Evolutionary conservation across 352 stramenopile species (phyloP), one percentile per base, ranked within the genome.

Genomic region (Pythium vanterpoolii): DNA sequence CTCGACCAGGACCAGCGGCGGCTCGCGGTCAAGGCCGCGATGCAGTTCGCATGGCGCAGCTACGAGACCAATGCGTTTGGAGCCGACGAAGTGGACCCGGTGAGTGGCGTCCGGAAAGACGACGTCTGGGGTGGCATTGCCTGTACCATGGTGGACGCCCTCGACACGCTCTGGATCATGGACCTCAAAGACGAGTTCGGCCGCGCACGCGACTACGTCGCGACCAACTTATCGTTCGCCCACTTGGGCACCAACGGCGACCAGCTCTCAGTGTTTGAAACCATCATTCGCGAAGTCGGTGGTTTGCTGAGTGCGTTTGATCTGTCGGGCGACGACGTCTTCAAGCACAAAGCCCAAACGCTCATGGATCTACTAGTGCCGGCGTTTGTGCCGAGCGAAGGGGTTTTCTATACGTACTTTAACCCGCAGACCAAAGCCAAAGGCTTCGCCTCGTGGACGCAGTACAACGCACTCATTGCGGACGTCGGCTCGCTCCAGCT

Each of bases 81-180:
- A 16, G 87, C 71, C 16, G 97, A 99, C 73, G 97, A 99, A 76
- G 64, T 99, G 23, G 79, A 84, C 34, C 96, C 96, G 0, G 68
- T 90, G 43, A 81, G 74, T 21, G 77, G 79, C 30, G 56, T 33
- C 31, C 79, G 84, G 33, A 66, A 64, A 16, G 74, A 96, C 48
- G 81, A 96, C 26, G 82, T 90, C 11, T 98, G 91, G 89, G 95
- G 94, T 10, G 79, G 76, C 53, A 94, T 98, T 40, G 88, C 87
- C 1, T 84, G 93, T 23, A 97, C 91, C 21, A 59, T 99, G 21
- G 87, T 99, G 8, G 96, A 99, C 73, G 79, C 79, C 11, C 78
- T 99, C 42, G 96, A 99, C 71, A 99, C 97, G 63, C 77, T 99
- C 11, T 99, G 89, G 83, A 80, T 99, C 49, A 98, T 99, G 96